Conservation (phyloP, 805 yeast genomes). For the Saturnispora mendoncae region DNA sequence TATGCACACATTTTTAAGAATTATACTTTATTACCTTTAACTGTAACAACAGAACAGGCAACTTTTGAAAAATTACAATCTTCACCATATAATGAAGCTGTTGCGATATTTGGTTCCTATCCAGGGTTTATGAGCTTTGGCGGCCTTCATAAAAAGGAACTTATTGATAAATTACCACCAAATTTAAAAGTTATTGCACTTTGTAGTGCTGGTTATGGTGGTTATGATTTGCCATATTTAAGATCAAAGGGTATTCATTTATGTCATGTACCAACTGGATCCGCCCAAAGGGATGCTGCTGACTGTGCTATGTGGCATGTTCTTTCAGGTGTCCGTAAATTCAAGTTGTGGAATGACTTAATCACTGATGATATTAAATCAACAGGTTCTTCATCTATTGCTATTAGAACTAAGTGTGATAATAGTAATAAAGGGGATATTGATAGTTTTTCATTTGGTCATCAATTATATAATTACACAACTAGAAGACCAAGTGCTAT, state of each 20-base stretch:
- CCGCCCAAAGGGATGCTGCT: constrained; percentile 53
- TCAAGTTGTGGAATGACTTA: constrained; percentile 36
- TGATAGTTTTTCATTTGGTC: constrained; percentile 16
- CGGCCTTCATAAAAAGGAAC: constrained; percentile 34
- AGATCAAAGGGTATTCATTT: constrained; percentile 35
- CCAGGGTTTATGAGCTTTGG: constrained; percentile 37
- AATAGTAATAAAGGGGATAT: constrained; percentile 11
- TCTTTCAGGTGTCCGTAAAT: constrained; percentile 51
- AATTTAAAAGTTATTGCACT: constrained; percentile 39
- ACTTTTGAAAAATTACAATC: constrained; percentile 32
- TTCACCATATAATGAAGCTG: constrained; percentile 29
- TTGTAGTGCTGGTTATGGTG: constrained; percentile 48
- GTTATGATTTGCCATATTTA: constrained; percentile 33
- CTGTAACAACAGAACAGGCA: constrained; percentile 34
- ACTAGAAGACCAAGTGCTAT: constrained; percentile 30
- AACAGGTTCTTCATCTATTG: constrained; percentile 23
- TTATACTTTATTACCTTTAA: constrained; percentile 33
- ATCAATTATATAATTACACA: constrained; percentile 10
- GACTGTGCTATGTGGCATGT: constrained; percentile 57
- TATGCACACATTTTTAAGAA: constrained; percentile 35
- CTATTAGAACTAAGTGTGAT: constrained; percentile 32
- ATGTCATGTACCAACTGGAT: constrained; percentile 52
- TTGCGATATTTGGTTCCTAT: constrained; percentile 47
- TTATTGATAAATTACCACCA: constrained; percentile 34
- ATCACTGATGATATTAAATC: constrained; percentile 20